phyloP scores from a whole-genome alignment of 345 rosid genomes.

The Lenwebbia sp. region DNA sequence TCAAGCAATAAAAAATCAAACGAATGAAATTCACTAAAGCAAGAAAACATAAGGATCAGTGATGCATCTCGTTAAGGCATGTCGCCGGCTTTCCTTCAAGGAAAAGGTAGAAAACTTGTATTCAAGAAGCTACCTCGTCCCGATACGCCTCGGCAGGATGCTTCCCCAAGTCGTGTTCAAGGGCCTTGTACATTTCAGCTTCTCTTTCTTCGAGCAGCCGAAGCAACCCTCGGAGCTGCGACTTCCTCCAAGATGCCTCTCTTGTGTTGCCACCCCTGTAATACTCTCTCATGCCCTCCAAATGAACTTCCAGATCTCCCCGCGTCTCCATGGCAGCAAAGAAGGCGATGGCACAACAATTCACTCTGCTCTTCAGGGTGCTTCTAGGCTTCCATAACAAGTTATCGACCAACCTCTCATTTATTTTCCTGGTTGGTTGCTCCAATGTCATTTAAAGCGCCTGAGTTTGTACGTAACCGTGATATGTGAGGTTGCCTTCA shows the following conservation, averaged over 20 bases:
- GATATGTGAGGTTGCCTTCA: too few relatives aligned
- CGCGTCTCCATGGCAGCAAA: neutral
- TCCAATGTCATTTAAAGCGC: neutral
- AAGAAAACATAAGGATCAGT: neutral
- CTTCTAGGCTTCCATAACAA: neutral
- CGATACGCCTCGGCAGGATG: conserved; percentile 44
- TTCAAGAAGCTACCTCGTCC: conserved; percentile 36
- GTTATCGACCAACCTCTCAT: neutral
- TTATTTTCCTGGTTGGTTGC: neutral
- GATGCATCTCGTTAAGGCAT: neutral
- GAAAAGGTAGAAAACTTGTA: neutral
- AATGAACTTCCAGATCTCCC: conserved; percentile 10
- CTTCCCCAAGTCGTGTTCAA: conserved; percentile 45
- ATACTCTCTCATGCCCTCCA: conserved; percentile 23
- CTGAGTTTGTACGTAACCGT: neutral
- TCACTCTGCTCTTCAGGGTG: neutral
- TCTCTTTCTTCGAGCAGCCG: conserved; percentile 25
- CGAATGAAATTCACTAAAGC: neutral
- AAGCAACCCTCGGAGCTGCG: conserved; percentile 40
- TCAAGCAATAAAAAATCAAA: neutral
- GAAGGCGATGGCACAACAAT: neutral
- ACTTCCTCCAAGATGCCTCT: conserved; percentile 35
- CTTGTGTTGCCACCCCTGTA: conserved; percentile 37
- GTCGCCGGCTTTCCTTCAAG: neutral
- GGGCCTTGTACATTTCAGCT: conserved; percentile 23